phyloP scores from a whole-genome alignment of 2,329 filamentous ascomycete genomes.

The Nigrospora sphaerica region DNA sequence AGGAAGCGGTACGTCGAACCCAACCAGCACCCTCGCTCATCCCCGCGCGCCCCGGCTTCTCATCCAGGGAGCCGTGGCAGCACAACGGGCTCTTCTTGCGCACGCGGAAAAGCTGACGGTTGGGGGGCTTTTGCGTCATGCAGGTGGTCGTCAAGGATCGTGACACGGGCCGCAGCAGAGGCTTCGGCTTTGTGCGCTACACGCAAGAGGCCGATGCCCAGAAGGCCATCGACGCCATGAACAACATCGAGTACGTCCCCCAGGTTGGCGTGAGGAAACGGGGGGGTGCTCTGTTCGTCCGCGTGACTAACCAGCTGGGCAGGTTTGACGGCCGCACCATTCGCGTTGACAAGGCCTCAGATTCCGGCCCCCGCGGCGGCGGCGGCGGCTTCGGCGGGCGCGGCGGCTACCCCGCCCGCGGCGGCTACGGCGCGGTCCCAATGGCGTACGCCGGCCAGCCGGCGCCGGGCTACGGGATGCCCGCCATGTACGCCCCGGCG shows the following conservation, averaged over 20 bases:
- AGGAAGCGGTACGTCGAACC: constrained; percentile 77
- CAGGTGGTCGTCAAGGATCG: constrained; percentile 97
- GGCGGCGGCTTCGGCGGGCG: constrained; percentile 28
- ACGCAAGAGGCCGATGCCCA: constrained; percentile 68
- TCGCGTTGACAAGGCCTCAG: constrained; percentile 91
- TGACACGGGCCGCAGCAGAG: constrained; percentile 91
- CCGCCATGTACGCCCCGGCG: constrained; percentile 29
- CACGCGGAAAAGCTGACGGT: too few relatives aligned
- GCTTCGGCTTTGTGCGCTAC: constrained; percentile 95
- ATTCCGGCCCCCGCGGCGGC: constrained; percentile 60
- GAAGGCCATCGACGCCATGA: constrained; percentile 70
- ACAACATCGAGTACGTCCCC: constrained; percentile 74
- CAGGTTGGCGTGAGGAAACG: not conserved
- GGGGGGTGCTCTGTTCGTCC: not conserved
- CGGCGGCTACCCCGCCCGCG: constrained; percentile 8
- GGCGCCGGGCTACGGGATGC: constrained; percentile 28
- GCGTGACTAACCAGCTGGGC: not conserved
- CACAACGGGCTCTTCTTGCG: too few relatives aligned
- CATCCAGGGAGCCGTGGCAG: too few relatives aligned
- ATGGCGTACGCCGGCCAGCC: constrained; percentile 26
- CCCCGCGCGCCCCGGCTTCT: not conserved
- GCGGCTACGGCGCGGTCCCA: constrained; percentile 22
- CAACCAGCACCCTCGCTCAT: not conserved
- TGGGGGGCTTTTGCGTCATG: constrained; percentile 6
- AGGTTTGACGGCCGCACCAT: constrained; percentile 94